phyloP scores from a whole-genome alignment of 352 stramenopile species.

The Phytophthora cryptogea region DNA sequence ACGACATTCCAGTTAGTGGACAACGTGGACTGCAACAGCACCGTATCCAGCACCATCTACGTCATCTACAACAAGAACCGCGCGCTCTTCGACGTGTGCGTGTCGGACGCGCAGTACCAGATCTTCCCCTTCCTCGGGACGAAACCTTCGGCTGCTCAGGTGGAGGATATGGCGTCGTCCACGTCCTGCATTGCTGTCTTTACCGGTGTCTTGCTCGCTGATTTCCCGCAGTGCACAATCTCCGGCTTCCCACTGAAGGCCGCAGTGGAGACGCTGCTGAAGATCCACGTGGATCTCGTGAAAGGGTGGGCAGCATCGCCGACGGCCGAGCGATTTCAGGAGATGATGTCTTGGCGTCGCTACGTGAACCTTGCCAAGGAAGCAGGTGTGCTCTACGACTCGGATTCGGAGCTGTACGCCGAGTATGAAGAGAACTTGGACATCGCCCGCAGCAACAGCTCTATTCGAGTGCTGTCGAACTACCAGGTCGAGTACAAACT shows the following conservation, averaged over 20 bases:
- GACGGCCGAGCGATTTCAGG: constrained; percentile 43
- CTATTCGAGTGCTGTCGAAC: constrained; percentile 33
- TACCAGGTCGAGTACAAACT: constrained; percentile 44
- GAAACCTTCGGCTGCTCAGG: constrained; percentile 48
- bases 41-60: constrained; percentile 47
- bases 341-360: constrained; percentile 50
- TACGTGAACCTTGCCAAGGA: constrained; percentile 55
- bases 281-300: constrained; percentile 49
- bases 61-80: constrained; percentile 61
- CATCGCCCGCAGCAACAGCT: constrained; percentile 32
- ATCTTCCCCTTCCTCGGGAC: constrained; percentile 59
- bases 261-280: constrained; percentile 58
- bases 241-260: constrained; percentile 56
- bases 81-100: constrained; percentile 54
- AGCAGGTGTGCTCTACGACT: constrained; percentile 46
- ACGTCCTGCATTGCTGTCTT: constrained; percentile 51
- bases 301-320: constrained; percentile 29
- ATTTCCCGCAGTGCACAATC: constrained; percentile 55
- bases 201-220: constrained; percentile 46
- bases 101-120: constrained; percentile 55
- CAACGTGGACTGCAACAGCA: constrained; percentile 45
- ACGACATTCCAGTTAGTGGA: constrained; percentile 54
- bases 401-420: constrained; percentile 46
- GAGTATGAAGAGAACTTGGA: constrained; percentile 51
- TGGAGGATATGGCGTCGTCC: constrained; percentile 39